Evolutionary conservation across 257 asterid species (phyloP), one percentile per base, ranked within the genome.

Genomic region (Salvia rosmarinus): DNA sequence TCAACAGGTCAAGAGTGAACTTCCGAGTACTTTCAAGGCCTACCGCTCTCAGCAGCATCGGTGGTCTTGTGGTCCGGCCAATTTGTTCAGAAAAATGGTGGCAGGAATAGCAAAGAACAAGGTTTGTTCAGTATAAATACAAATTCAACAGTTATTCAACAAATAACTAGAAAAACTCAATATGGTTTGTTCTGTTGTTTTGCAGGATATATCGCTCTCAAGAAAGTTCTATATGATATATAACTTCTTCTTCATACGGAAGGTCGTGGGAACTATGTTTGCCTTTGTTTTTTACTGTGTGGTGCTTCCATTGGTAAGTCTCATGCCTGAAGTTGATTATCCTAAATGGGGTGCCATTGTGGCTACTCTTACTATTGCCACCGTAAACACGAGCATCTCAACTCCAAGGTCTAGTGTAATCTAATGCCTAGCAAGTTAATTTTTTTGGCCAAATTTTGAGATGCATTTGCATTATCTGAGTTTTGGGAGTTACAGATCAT

Each of bases 61-160:
- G 7, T 86, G 96, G 96, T 84, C 90, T 3, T 88, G 87, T 67
- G 96, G 95, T 13, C 97, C 97, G 5, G 95, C 97, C 49, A 86
- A 90, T 80, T 77, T 90, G 64, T 90, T 88, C 83, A 62, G 87
- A 10, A 88, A 90, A 79, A 88, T 82, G 87, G 75, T 76, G 55
- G 44, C 64, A 12, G 94, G 85, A 42, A 86, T 90, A 49, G 74
- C 80, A 6, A 88, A 80, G 66, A 86, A 84, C 86, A 88, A 81
- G 89, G 96, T 86, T 11, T 23, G 64, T 43, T 35, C 43, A 0
- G 25, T 51, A 11, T 20, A 16, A 12, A 39, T 30, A 32, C 46
- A 32, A 13, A 39, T 16, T 37, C 39, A 14, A 1, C 44, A 14
- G 7, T 1, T 9, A 28, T 9, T 44, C 14, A 14, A 65, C 12